Evolutionary conservation across 495 filamentous ascomycete genomes (phyloP).

Genomic region (Penicillium bovifimosum): DNA sequence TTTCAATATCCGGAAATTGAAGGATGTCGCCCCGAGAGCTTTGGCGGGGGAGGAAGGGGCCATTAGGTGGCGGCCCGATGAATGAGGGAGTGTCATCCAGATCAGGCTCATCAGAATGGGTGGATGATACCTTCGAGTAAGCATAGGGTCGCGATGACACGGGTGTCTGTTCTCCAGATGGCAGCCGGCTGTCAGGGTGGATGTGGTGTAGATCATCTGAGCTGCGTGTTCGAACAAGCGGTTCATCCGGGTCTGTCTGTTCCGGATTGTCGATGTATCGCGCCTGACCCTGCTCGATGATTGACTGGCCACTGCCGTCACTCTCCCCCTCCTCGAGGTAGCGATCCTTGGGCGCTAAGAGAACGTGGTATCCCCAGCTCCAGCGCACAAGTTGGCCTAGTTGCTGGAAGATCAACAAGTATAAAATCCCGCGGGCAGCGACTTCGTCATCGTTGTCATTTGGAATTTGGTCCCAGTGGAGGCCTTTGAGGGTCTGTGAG

Average conservation of each 20-base stretch:
- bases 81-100: constrained; percentile 21
- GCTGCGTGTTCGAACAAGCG: constrained; percentile 33
- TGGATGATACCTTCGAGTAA: constrained; percentile 31
- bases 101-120: constrained; percentile 21
- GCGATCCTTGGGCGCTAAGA: constrained; percentile 69
- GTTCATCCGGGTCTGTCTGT: constrained; percentile 41
- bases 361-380: constrained; percentile 96
- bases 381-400: constrained; percentile 91
- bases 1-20: constrained; percentile 41
- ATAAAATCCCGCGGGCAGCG: constrained; percentile 86
- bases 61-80: constrained; percentile 32
- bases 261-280: constrained; percentile 60
- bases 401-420: constrained; percentile 95
- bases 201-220: constrained; percentile 23
- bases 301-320: constrained; percentile 37
- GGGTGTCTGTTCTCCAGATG: constrained; percentile 40
- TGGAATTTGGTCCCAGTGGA: constrained; percentile 87
- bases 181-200: constrained; percentile 25
- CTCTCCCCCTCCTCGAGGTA: constrained; percentile 58
- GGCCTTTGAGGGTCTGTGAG: constrained; percentile 80
- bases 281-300: constrained; percentile 57
- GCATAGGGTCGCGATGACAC: constrained; percentile 32
- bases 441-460: constrained; percentile 95
- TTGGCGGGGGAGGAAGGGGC: constrained; percentile 39
- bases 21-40: constrained; percentile 37